These are phyloP conservation scores for Auricularia auricula-judae DNA, from an alignment of 768 basidiomycete species.

Conservation along the genomic window DNA sequence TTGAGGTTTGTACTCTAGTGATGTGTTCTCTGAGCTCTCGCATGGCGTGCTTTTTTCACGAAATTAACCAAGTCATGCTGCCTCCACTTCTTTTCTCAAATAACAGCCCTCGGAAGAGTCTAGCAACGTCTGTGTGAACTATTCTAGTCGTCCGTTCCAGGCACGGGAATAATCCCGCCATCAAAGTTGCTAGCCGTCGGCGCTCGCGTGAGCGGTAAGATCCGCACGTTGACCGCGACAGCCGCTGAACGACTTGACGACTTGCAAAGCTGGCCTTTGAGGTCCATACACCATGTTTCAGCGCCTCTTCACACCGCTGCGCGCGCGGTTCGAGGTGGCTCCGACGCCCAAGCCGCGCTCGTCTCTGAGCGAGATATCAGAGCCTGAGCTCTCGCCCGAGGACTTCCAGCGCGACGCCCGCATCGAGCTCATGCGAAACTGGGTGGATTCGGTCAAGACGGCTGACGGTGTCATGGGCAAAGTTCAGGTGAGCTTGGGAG, in stretches of 20 bases:
- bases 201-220: neutral
- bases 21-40: too few species aligned
- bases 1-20: too few species aligned
- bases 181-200: too few species aligned
- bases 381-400: constrained; percentile 32
- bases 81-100: too few species aligned
- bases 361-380: constrained; percentile 4
- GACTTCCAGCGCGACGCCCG: constrained; percentile 67
- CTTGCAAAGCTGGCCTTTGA: neutral
- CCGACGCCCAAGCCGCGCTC: constrained; percentile 16
- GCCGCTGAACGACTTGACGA: neutral
- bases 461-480: constrained; percentile 35
- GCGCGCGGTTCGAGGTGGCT: constrained; percentile 41
- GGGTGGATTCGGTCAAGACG: constrained; percentile 58
- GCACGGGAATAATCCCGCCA: too few species aligned
- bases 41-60: too few species aligned
- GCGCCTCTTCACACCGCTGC: constrained; percentile 48
- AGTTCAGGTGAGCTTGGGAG: constrained; percentile 37
- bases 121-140: too few species aligned
- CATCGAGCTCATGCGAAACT: constrained; percentile 56
- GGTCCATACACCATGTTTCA: constrained; percentile 34
- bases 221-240: neutral
- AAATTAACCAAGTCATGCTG: too few species aligned
- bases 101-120: too few species aligned
- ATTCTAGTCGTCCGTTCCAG: too few species aligned